Percentiles rank a stretch among this genome's conserved stretches.
Evolutionary conservation across 1,284 basidiomycete genomes (phyloP).

Genomic region (Rhodotorula sp.): DNA sequence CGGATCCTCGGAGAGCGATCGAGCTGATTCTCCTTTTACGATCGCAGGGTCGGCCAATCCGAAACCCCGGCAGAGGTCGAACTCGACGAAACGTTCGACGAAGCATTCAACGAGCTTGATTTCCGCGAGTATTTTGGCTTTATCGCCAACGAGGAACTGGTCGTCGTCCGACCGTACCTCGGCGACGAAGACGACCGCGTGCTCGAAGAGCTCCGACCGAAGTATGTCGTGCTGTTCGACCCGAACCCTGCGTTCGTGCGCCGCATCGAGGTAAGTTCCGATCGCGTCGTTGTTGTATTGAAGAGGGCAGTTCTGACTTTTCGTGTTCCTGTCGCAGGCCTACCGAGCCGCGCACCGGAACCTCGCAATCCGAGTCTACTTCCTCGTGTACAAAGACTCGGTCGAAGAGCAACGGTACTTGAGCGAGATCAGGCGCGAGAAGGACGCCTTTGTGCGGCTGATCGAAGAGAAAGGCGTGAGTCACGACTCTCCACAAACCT

Average conservation of each 20-base stretch:
- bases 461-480: constrained; percentile 87
- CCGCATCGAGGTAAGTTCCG: constrained; percentile 71
- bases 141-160: constrained; percentile 71
- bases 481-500: constrained; percentile 30
- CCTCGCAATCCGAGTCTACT: constrained; percentile 84
- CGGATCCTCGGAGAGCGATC: not conserved
- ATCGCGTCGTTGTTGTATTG: not conserved
- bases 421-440: constrained; percentile 81
- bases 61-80: constrained; percentile 6
- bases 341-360: constrained; percentile 78
- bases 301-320: constrained; percentile 1
- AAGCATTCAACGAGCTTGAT: constrained; percentile 50
- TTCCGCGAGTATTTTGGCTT: constrained; percentile 82
- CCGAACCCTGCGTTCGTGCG: constrained; percentile 90
- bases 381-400: constrained; percentile 87
- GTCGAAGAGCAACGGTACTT: constrained; percentile 96
- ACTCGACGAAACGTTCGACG: constrained; percentile 9
- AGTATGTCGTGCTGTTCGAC: constrained; percentile 93
- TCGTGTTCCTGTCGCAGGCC: constrained; percentile 58
- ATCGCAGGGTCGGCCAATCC: constrained; percentile 12
- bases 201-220: constrained; percentile 80
- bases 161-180: constrained; percentile 82
- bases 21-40: not conserved
- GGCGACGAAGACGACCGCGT: constrained; percentile 90
- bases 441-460: constrained; percentile 88